Conservation (phyloP, 2,329 filamentous ascomycete species). For the Trichoderma sp. region DNA sequence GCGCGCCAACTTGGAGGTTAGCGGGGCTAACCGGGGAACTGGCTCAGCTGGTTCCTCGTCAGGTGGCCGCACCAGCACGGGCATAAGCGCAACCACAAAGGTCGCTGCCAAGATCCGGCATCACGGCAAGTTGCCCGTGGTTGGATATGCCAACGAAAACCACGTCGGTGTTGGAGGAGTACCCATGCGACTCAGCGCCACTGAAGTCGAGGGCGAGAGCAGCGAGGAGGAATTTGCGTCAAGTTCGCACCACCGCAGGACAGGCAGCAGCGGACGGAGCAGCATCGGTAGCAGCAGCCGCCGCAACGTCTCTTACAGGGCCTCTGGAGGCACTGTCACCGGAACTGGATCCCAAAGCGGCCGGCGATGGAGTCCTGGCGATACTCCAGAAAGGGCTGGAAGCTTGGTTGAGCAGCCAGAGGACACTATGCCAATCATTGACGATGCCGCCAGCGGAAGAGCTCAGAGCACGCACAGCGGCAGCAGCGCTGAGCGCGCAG, state of each 20-base stretch:
- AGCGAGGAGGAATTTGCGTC: conserved; percentile 63
- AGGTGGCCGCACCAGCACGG: conserved; percentile 58
- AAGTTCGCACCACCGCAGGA: conserved; percentile 60
- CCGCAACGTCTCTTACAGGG: conserved; percentile 48
- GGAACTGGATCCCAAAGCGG: conserved; percentile 34
- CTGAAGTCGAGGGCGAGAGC: conserved; percentile 86
- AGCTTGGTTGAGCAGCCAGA: conserved; percentile 50
- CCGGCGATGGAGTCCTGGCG: conserved; percentile 51
- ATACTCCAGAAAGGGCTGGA: conserved; percentile 55
- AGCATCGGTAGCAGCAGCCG: conserved; percentile 56
- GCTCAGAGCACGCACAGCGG: conserved; percentile 53
- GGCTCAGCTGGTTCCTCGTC: conserved; percentile 43
- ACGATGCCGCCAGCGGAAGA: conserved; percentile 47
- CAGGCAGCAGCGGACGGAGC: conserved; percentile 73
- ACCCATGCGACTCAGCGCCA: conserved; percentile 88
- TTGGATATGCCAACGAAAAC: conserved; percentile 75
- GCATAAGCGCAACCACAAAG: conserved; percentile 59
- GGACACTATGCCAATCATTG: conserved; percentile 26
- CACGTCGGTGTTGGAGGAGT: conserved; percentile 75
- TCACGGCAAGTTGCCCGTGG: conserved; percentile 74
- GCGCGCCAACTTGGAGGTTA: conserved; percentile 78
- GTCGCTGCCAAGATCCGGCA: conserved; percentile 86
- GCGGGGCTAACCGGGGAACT: conserved; percentile 52
- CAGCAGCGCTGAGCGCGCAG: conserved; percentile 60
- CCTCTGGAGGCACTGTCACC: conserved; percentile 44